Evolutionary conservation across 495 filamentous ascomycete genomes (phyloP), one percentile per base, ranked within the genome.

Genomic region (Tuber aestivum): DNA sequence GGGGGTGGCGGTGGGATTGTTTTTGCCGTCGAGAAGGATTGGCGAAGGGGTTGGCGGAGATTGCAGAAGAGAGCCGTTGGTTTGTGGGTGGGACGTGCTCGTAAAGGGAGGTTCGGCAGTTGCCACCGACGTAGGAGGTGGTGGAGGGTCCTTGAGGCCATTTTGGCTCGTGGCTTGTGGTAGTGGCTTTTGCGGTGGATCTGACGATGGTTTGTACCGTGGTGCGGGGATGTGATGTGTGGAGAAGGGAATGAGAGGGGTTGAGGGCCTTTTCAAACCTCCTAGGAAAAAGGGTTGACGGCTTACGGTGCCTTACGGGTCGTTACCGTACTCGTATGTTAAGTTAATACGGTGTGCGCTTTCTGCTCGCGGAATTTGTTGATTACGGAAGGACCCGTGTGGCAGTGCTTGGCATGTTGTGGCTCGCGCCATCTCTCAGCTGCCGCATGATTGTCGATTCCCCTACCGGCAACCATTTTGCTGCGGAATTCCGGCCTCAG

Each of bases 141-240:
- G 38, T 65, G 76, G 37, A 48, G 70, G 21, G 75, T 41, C 70
- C 76, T 70, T 3, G 78, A 79, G 69, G 77, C 75, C 78, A 79
- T 38, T 27, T 50, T n/a, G 69, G 70, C 48, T 45, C 37, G 45
- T 50, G 10, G 20, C 3, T n/a, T n/a, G 50, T 14, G 42, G n/a
- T 14, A 37, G 8, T 21, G 38, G 16, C 23, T 40, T 32, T 69
- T 35, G 23, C 74, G 18, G 70, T 23, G 32, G 27, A 35, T 72
- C n/a, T 20, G 16, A 21, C 9, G 48, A 56, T n/a, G 7, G 23
- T 56, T 56, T 27, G 72, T 40, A 32, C 71, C 71, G n/a, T 41
- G 2, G 56, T 0, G 27, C n/a, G 27, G n/a, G n/a, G 50, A 56
- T 12, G 56, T 27, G 12, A 65, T n/a, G 56, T 65, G 14, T 65